Evolutionary conservation across 2,329 filamentous ascomycete species (phyloP), one percentile per base, ranked within the genome.

Genomic region (Talaromyces sp.): DNA sequence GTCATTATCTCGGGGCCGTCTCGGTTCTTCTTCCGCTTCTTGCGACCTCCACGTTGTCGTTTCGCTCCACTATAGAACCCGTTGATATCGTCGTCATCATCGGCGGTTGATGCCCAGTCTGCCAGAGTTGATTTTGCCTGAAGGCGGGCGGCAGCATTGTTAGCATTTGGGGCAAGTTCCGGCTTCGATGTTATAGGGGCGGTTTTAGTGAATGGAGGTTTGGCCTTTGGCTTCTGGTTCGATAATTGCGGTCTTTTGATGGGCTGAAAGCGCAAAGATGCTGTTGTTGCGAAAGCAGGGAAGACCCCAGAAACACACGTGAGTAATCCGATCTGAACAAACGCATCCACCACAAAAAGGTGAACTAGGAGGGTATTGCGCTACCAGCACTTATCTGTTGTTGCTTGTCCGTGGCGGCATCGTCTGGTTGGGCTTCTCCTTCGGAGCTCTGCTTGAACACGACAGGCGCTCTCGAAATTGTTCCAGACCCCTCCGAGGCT

Each of bases 201-300:
- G 50, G 78, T 67, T 68, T 82, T 85, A 52, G 80, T 79, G 57
- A 89, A 83, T 57, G 80, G 74, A 6, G 84, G 76, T 70, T 92
- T 93, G 41, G 81, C 70, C 68, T 86, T 87, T 48, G 82, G 74
- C 71, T 84, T 87, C 80, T 86, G 76, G 70, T 73, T 69, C 74
- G 83, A 70, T 77, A 88, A 67, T 68, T 91, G 86, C 26, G 90
- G 90, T 63, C 90, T 85, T 69, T 90, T 90, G 65, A 92, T 92
- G 56, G 91, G 91, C 73, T 95, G 91, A 78, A 96, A 96, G 74
- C 89, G 88, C 64, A 95, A 81, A 69, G 89, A 85, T 74, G 84
- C 81, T 83, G 75, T 61, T 64, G 24, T 61, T 56, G 53, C 41
- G 54, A 60, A 59, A 64, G 66, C 69, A 53, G 65, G 63, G 63